Conservation (phyloP, 164 flowering plant genomes). For the Echeveria elegans region DNA sequence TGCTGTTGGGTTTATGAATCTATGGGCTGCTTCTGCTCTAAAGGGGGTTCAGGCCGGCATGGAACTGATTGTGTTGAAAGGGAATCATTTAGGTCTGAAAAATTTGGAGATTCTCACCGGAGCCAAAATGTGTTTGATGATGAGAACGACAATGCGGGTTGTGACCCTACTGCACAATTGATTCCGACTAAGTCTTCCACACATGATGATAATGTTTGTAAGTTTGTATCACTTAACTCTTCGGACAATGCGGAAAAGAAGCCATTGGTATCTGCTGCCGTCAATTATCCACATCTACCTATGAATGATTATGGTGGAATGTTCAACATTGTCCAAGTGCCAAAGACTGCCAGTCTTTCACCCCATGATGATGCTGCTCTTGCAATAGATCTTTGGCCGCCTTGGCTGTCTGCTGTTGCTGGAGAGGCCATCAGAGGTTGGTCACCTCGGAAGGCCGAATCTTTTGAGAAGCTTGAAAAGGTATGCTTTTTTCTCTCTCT, state of each 20-base stretch:
- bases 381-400: background rate
- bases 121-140: background rate
- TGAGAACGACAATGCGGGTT: background rate
- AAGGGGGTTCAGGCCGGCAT: background rate
- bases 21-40: background rate
- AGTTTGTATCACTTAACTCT: background rate
- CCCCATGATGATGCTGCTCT: background rate
- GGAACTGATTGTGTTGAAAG: constrained; percentile 2
- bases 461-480: constrained; percentile 5
- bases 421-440: constrained; percentile 5
- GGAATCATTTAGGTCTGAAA: constrained; percentile 2
- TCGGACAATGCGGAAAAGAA: background rate
- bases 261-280: background rate
- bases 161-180: background rate
- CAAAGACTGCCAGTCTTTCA: background rate
- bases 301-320: background rate
- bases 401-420: constrained; percentile 8
- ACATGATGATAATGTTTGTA: background rate
- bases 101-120: background rate
- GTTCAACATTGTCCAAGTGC: background rate
- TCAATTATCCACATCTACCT: background rate
- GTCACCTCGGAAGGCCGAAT: background rate
- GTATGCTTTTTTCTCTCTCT: background rate
- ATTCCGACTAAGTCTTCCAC: background rate
- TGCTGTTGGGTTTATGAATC: background rate